Base-by-base conservation (phyloP, 176 grass and related monocot genomes). In the Raddia guianensis region DNA sequence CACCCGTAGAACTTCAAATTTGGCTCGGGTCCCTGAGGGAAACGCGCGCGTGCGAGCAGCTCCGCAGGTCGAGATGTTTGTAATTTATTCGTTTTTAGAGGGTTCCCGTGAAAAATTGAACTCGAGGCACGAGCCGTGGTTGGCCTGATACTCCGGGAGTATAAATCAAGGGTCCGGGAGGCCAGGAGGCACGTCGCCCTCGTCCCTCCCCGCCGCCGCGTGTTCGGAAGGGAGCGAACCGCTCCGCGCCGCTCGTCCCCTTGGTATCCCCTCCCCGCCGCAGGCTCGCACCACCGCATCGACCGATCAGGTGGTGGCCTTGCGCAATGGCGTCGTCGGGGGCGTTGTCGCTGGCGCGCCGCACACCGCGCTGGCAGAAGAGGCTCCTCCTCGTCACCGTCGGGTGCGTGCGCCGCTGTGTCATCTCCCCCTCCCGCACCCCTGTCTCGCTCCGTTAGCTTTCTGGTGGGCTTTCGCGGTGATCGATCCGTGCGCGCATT, bases 341-440 rank as follows among this genome's bases (percentile, higher is more conserved):
- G 32, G 77, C 64, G 27, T 12, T 70, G 40, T 59, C 77, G 71
- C 42, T 89, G 64, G 63, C 65, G 56, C 85, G 66, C 74, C 86
- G 74, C 34, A 47, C 63, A 44, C 80, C 83, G 76, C 56, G 66
- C 9, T 91, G 89, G 85, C 34, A 89, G 66, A 89, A 64, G 67
- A 63, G 86, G 50, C 81, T 91, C 81, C 70, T 93, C 58, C 21
- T 93, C 43, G 64, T 90, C 83, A 86, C 79, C 32, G 78, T 74
- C 19, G 86, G 77, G 65, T 95, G 79, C 59, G 90, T 82, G 61
- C 77, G 75, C n/a, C 77, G 75, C n/a, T 85, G 83, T 34, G 70
- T 18, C 47, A 58, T 10, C 12, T 46, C 21, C 73, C 1, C 13
- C 2, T 12, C 47, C 6, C 45, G 13, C 12, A 5, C 27, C 54